phyloP scores from a whole-genome alignment of 108 stramenopile species.

The Cyclotella choctawhatcheeana region DNA sequence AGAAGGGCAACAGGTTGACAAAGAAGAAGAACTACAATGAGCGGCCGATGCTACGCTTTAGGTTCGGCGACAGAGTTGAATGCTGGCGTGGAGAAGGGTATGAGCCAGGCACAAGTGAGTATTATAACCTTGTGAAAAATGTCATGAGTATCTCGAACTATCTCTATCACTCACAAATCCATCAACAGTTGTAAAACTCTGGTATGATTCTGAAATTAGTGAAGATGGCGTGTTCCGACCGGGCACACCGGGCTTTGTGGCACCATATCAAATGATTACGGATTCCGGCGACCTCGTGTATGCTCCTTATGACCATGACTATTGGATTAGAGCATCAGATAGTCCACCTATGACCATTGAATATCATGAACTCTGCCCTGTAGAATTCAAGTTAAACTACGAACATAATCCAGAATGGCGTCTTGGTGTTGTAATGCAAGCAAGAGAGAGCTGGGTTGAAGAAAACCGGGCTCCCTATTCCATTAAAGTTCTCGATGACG shows the following conservation, averaged over 20 bases:
- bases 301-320: neutral
- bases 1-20: neutral
- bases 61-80: neutral
- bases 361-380: neutral
- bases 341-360: neutral
- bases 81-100: neutral
- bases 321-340: neutral
- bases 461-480: neutral
- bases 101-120: neutral
- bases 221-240: neutral
- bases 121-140: neutral
- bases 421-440: neutral
- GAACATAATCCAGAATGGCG: neutral
- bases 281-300: neutral
- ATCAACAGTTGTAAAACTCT: neutral
- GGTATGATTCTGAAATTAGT: neutral
- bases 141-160: neutral
- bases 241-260: neutral
- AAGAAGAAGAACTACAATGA: neutral
- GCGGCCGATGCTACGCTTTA: neutral
- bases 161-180: neutral
- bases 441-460: neutral
- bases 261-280: neutral
- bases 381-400: neutral
- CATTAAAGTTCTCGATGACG: neutral